Base-by-base conservation (phyloP, 2,329 filamentous ascomycete species). In the Xylariomycetidae sp. region DNA sequence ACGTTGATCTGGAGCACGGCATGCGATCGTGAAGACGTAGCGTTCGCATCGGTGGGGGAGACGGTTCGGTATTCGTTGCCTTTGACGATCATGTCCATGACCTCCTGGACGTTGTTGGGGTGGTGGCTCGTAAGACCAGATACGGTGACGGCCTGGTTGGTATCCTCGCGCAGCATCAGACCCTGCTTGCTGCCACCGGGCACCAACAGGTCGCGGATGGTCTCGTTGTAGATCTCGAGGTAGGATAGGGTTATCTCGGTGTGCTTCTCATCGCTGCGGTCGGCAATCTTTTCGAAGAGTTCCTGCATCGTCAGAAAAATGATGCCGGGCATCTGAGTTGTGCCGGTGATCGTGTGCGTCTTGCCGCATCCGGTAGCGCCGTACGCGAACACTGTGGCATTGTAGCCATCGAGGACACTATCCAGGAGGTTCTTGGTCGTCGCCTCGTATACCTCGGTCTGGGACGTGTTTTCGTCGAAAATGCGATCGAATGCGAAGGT, bases 261-360 rank as follows among this genome's bases (percentile, higher is more conserved):
- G 18, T 79, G 71, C 61, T 95, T 96, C 40, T 95, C 88, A 37
- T 84, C 79, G 42, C 81, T 82, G 34, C 85, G 67, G 36, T 96
- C 92, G n/a, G 72, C 68, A 47, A 98, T 95, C 60, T 90, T 86
- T 64, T 98, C 92, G 54, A 98, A 98, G 16, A 98, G 70, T 61
- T 98, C 92, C 61, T 96, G 90, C 89, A 98, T 98, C 1, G 92
- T 96, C 50, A 98, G 67, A 64, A 96, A 98, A 57, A 98, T 98
- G 52, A 98, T 96, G 37, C 92, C 92, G 0, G 92, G 92, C 53
- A 94, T 84, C 57, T 94, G 85, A 2, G 87, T 66, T 0, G 90
- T 95, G 46, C 92, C 92, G 3, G 82, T 87, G 53, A 98, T 98
- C 8, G 92, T 98, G 60, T 98, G 92, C 16, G 92, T 98, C 67